Conservation (phyloP, 805 yeast species). For the Saccharomycopsis sp. region DNA sequence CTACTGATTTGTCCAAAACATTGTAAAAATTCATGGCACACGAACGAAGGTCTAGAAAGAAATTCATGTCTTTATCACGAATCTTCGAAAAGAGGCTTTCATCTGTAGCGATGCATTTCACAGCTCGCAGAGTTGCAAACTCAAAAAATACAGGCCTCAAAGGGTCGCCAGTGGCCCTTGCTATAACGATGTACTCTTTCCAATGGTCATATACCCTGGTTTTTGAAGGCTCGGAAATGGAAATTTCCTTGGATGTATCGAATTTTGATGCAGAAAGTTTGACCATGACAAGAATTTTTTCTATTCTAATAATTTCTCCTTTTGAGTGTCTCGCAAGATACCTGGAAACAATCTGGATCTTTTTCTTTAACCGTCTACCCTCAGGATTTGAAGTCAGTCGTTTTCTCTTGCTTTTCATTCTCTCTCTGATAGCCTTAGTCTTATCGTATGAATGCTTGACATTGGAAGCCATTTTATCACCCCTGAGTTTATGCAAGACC, state of each 20-base stretch:
- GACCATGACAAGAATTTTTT: slow-evolving; percentile 59
- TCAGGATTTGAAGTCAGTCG: slow-evolving; percentile 21
- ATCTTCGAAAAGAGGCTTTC: not conserved
- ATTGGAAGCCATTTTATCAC: slow-evolving; percentile 24
- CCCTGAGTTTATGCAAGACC: slow-evolving; percentile 24
- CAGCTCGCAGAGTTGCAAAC: slow-evolving; percentile 34
- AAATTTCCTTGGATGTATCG: slow-evolving; percentile 29
- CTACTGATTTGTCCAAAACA: slow-evolving; percentile 62
- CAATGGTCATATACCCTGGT: slow-evolving; percentile 63
- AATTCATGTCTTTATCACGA: slow-evolving; percentile 37
- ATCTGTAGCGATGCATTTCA: slow-evolving; percentile 5
- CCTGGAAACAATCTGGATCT: slow-evolving; percentile 23
- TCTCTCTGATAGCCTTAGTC: slow-evolving; percentile 10
- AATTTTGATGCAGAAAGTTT: slow-evolving; percentile 31
- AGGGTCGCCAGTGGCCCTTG: slow-evolving; percentile 49
- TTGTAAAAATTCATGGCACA: slow-evolving; percentile 52
- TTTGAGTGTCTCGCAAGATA: slow-evolving; percentile 32
- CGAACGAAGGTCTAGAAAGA: slow-evolving; percentile 24
- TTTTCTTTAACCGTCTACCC: slow-evolving; percentile 11
- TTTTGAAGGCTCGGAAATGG: slow-evolving; percentile 45
- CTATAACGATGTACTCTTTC: slow-evolving; percentile 72
- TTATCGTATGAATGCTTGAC: slow-evolving; percentile 18
- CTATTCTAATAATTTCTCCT: slow-evolving; percentile 63
- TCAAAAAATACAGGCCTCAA: slow-evolving; percentile 54
- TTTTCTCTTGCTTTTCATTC: slow-evolving; percentile 14